Evolutionary conservation across 2,329 filamentous ascomycete genomes (phyloP), one percentile per base, ranked within the genome.

Genomic region (Xylariaceae sp.): DNA sequence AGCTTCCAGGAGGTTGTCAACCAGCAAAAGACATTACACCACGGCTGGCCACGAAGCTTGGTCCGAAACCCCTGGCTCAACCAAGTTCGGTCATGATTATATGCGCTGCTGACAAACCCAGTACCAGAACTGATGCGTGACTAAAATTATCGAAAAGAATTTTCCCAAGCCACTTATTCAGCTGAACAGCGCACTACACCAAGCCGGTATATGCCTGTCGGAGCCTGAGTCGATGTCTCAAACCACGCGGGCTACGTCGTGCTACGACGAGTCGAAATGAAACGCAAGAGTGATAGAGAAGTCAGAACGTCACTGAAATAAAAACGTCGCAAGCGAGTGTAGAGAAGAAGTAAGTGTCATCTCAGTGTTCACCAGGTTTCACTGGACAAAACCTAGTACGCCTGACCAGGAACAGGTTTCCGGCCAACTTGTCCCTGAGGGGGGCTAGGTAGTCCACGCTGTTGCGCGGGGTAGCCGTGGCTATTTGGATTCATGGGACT

Each of bases 321-420:
- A 48, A 55, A 48, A 42, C 40, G 45, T 55, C 52, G 48, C 51
- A 55, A 62, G 47, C 45, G 60, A 62, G 53, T 53, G 59, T 57
- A 44, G 51, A 61, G 59, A 63, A 61, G 40, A 24, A 44, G 40
- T 50, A 48, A 52, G 44, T 52, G 46, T 54, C 48, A 35, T 54
- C 54, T 46, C 47, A 36, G 47, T 44, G 40, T 54, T 58, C 55
- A 40, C 59, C 43, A 59, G 50, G 35, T 46, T 50, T 54, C 50
- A 48, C 57, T 45, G 52, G 48, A 42, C 6, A 6, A 24, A 11
- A 8, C 36, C 47, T 53, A 74, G 40, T 69, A 70, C 3, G 73
- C 71, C 56, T 76, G 73, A 24, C 72, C 72, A 5, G 74, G 72
- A 28, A 79, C 69, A 17, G 75, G 73, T 57, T 79, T 78, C 39